phyloP scores from a whole-genome alignment of 495 filamentous ascomycete genomes.

The Haplographium delicatum region DNA sequence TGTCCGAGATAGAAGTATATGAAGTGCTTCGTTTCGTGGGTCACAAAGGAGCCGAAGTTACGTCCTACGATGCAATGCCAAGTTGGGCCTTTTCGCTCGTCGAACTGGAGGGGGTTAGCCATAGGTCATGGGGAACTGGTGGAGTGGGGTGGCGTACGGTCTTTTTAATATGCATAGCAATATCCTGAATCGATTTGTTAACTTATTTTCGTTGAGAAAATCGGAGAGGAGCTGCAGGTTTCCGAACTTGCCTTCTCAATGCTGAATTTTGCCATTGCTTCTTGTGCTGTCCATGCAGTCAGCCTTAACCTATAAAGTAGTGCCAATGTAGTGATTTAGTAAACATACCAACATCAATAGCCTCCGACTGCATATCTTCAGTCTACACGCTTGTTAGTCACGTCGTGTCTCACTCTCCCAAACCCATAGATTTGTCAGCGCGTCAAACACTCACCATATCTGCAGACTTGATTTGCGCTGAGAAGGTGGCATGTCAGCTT shows the following conservation, averaged over 20 bases:
- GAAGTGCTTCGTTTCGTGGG: conserved; percentile 99
- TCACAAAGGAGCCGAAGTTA: conserved; percentile 99
- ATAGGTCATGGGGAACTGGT: neutral
- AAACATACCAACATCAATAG: conserved; percentile 83
- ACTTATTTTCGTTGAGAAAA: neutral
- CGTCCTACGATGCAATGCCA: conserved; percentile 99
- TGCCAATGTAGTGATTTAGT: neutral
- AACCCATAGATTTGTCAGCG: neutral
- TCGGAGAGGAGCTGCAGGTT: neutral
- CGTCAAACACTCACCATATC: conserved; percentile 70
- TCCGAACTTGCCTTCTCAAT: conserved; percentile 74
- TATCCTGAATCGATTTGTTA: conserved; percentile 55
- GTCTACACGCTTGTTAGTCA: conserved; percentile 48
- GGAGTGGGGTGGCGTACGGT: conserved; percentile 48
- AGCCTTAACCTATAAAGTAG: neutral
- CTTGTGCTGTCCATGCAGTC: conserved; percentile 57
- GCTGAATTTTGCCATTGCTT: conserved; percentile 87
- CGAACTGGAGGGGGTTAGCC: conserved; percentile 54
- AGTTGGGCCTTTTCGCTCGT: conserved; percentile 84
- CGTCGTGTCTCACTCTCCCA: neutral
- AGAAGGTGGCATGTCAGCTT: conserved; percentile 5
- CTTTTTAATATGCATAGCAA: conserved; percentile 95
- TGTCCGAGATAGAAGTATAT: conserved; percentile 99
- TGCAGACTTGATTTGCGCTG: conserved; percentile 92
- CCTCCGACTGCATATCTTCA: conserved; percentile 95